Percentiles rank a stretch among this genome's conserved stretches.
These are phyloP conservation scores for Opeltia flavorubescens DNA, from an alignment of 495 filamentous ascomycete species.

Conservation along the genomic window DNA sequence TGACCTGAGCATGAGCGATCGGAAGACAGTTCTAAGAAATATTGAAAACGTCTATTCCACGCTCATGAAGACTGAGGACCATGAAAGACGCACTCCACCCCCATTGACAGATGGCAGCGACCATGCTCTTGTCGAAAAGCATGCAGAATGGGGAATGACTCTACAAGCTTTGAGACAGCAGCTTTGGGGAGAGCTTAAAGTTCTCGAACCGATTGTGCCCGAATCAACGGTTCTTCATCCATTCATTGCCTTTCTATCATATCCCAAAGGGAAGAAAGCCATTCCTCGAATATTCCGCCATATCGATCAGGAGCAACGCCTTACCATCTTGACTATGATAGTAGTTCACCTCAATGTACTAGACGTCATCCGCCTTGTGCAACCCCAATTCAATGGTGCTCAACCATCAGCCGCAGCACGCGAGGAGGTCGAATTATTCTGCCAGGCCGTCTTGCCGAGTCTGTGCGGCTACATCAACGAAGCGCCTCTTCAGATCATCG, in stretches of 20 bases:
- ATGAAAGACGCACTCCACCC: slow-evolving; percentile 77
- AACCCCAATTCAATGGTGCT: slow-evolving; percentile 52
- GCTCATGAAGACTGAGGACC: slow-evolving; percentile 86
- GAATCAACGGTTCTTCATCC: slow-evolving; percentile 64
- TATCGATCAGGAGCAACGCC: slow-evolving; percentile 78
- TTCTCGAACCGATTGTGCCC: slow-evolving; percentile 78
- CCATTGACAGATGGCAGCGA: slow-evolving; percentile 46
- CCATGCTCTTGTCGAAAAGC: slow-evolving; percentile 45
- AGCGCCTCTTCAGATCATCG: slow-evolving; percentile 76
- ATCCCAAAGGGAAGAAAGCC: slow-evolving; percentile 89
- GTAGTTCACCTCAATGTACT: slow-evolving; percentile 84
- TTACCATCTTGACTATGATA: slow-evolving; percentile 89
- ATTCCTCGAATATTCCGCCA: slow-evolving; percentile 91
- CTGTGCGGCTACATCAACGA: slow-evolving; percentile 81
- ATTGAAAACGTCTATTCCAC: slow-evolving; percentile 78
- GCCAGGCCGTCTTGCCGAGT: slow-evolving; percentile 71
- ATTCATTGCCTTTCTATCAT: slow-evolving; percentile 92
- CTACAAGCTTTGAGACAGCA: slow-evolving; percentile 60
- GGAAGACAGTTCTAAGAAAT: slow-evolving; percentile 67
- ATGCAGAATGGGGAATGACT: slow-evolving; percentile 57
- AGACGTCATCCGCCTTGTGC: slow-evolving; percentile 71
- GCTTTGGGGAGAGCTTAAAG: slow-evolving; percentile 73
- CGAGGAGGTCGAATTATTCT: slow-evolving; percentile 87
- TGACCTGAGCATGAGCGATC: slow-evolving; percentile 42
- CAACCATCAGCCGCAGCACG: slow-evolving; percentile 57